Evolutionary conservation across 2,329 filamentous ascomycete species (phyloP).

Genomic region (Botrytis sinoallii): DNA sequence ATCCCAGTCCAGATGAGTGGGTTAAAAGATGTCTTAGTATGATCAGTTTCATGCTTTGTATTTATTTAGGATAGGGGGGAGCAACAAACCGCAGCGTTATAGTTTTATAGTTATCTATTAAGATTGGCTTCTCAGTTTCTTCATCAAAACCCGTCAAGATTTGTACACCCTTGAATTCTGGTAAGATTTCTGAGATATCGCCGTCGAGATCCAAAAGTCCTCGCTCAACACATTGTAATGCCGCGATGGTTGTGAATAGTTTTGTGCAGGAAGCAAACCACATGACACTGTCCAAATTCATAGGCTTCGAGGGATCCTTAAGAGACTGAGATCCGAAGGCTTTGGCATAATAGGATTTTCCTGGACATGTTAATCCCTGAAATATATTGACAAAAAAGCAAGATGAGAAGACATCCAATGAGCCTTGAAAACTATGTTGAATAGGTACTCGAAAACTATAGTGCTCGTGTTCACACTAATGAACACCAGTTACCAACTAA

Average conservation of each 20-base stretch:
- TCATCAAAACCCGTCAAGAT: slow-evolving; percentile 33
- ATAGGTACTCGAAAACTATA: not conserved
- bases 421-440: not conserved
- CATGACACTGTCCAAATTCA: slow-evolving; percentile 60
- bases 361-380: slow-evolving; percentile 26
- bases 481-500: not conserved
- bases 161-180: slow-evolving; percentile 32
- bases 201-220: slow-evolving; percentile 50
- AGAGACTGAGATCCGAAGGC: slow-evolving; percentile 40
- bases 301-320: slow-evolving; percentile 53
- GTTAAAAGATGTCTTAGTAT: slow-evolving; percentile 30
- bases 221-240: slow-evolving; percentile 56
- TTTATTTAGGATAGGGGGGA: not conserved
- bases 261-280: slow-evolving; percentile 60
- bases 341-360: slow-evolving; percentile 39
- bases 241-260: slow-evolving; percentile 49
- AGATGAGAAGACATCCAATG: not conserved
- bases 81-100: slow-evolving; percentile 34
- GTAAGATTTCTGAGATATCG: slow-evolving; percentile 30
- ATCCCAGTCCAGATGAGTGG: slow-evolving; percentile 31
- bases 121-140: slow-evolving; percentile 24
- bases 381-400: not conserved
- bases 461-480: not conserved
- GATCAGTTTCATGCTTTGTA: not conserved
- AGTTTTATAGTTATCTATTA: slow-evolving; percentile 26